Conservation (phyloP, 2,329 filamentous ascomycete species). For the Fusarium compactum region DNA sequence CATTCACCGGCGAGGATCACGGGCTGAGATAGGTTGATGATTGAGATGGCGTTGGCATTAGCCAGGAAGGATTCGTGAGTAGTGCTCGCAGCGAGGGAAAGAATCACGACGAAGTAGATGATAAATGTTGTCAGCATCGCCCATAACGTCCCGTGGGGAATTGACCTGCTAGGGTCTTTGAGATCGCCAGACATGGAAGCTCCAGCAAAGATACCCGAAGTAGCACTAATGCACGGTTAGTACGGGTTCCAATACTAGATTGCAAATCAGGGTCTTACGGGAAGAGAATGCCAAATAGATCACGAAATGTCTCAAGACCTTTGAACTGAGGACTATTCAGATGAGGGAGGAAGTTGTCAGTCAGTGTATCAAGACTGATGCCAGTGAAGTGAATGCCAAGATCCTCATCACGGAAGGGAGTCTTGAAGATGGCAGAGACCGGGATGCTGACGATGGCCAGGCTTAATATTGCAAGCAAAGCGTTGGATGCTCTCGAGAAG, state of each 20-base stretch:
- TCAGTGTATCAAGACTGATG: constrained; percentile 75
- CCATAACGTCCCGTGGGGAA: constrained; percentile 85
- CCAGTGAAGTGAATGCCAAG: constrained; percentile 82
- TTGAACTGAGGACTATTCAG: constrained; percentile 71
- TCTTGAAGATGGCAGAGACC: constrained; percentile 75
- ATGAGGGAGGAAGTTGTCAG: constrained; percentile 80
- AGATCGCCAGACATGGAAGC: constrained; percentile 93
- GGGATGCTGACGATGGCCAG: constrained; percentile 85
- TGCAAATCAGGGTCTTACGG: constrained; percentile 57
- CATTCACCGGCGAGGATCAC: constrained; percentile 85
- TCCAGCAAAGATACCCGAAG: constrained; percentile 72
- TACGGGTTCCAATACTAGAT: neutral
- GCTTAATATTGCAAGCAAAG: constrained; percentile 76
- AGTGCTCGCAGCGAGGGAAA: constrained; percentile 82
- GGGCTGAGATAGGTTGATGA: constrained; percentile 80
- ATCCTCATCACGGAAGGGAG: constrained; percentile 73
- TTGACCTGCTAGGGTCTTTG: constrained; percentile 83
- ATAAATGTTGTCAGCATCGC: constrained; percentile 81
- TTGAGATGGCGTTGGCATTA: constrained; percentile 83
- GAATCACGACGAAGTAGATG: constrained; percentile 79
- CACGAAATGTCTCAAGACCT: constrained; percentile 78
- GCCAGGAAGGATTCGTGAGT: constrained; percentile 78
- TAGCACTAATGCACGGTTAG: constrained; percentile 53
- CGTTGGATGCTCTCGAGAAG: constrained; percentile 85
- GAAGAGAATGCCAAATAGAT: constrained; percentile 88